These are phyloP conservation scores for Colletotrichum filicis DNA, from an alignment of 2,329 filamentous ascomycete genomes.

Conservation along the genomic window DNA sequence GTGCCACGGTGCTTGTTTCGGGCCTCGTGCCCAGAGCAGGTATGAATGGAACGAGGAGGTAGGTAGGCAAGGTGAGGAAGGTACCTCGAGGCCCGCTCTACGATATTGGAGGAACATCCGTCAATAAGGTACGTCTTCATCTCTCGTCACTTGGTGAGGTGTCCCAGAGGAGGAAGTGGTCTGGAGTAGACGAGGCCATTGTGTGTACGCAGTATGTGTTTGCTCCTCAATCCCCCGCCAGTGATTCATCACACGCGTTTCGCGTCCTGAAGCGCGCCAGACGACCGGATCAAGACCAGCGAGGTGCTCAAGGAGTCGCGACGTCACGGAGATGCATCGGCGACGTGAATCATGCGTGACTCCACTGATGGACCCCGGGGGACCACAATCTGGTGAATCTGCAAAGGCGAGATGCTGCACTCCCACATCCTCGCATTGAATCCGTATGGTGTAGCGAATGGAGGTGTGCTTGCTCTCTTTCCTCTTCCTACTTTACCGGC, in stretches of 20 bases:
- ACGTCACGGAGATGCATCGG: slow-evolving; percentile 28
- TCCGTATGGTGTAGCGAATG: too few species aligned
- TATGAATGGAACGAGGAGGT: not conserved
- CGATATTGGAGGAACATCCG: not conserved
- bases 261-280: slow-evolving; percentile 29
- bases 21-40: not conserved
- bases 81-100: not conserved
- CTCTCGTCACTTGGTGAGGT: not conserved
- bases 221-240: not conserved
- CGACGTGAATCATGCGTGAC: slow-evolving; percentile 30
- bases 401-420: slow-evolving; percentile 16
- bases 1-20: slow-evolving; percentile 30
- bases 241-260: slow-evolving; percentile 28
- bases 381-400: not conserved
- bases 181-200: slow-evolving; percentile 5
- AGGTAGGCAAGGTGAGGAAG: not conserved
- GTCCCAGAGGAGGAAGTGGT: not conserved
- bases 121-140: not conserved
- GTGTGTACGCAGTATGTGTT: not conserved
- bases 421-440: not conserved
- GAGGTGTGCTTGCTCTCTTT: too few species aligned
- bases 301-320: slow-evolving; percentile 24
- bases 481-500: not conserved
- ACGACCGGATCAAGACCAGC: slow-evolving; percentile 13
- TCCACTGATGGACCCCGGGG: slow-evolving; percentile 19